Evolutionary conservation across 2,329 filamentous ascomycete species (phyloP).

Genomic region (Neofusicoccum ribis): DNA sequence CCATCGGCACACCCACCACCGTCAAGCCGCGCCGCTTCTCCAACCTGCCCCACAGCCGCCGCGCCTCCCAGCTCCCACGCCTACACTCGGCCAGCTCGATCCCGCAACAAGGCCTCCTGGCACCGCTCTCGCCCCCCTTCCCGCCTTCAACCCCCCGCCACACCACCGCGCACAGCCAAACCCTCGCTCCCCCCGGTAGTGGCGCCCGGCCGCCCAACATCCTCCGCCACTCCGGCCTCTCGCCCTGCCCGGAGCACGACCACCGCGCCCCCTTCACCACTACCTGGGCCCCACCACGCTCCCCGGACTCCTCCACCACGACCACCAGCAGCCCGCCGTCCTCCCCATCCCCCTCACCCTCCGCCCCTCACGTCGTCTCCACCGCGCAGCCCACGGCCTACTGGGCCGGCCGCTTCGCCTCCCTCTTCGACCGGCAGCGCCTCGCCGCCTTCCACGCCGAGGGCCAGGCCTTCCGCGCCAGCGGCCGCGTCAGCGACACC

Average conservation of each 20-base stretch:
- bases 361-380: conserved; percentile 32
- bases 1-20: not conserved
- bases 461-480: conserved; percentile 69
- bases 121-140: not conserved
- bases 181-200: not conserved
- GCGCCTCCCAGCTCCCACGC: not conserved
- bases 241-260: not conserved
- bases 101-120: not conserved
- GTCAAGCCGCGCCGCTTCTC: not conserved
- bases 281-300: not conserved
- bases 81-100: not conserved
- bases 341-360: not conserved
- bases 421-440: conserved; percentile 57
- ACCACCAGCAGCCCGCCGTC: not conserved
- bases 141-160: not conserved
- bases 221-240: conserved; percentile 3
- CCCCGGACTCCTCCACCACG: not conserved
- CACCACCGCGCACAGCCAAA: not conserved
- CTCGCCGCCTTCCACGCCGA: conserved; percentile 40
- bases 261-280: not conserved
- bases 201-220: not conserved
- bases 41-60: not conserved
- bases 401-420: conserved; percentile 63
- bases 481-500: not conserved
- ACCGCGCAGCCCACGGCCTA: conserved; percentile 48